phyloP scores from a whole-genome alignment of 2,329 filamentous ascomycete genomes.

The Ophiocordyceps polyrhachis-furcata region DNA sequence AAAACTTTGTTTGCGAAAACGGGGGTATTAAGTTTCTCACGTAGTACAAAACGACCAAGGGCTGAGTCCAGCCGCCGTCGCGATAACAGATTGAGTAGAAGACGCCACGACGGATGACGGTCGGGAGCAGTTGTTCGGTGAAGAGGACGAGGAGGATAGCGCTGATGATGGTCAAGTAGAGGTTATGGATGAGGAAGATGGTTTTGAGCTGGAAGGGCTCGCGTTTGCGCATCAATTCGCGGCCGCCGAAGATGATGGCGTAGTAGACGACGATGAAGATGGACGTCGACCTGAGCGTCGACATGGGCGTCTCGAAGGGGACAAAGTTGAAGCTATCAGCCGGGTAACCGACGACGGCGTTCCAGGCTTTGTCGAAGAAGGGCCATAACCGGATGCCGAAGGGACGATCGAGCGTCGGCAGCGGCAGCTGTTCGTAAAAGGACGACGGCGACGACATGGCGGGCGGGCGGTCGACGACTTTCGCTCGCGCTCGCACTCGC shows the following conservation, averaged over 20 bases:
- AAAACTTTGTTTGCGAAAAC: not conserved
- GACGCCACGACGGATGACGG: slow-evolving; percentile 58
- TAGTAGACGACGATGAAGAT: slow-evolving; percentile 81
- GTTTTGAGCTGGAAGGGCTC: slow-evolving; percentile 72
- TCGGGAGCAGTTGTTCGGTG: slow-evolving; percentile 78
- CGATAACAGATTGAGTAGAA: slow-evolving; percentile 74
- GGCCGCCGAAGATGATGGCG: slow-evolving; percentile 76
- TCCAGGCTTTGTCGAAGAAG: slow-evolving; percentile 77
- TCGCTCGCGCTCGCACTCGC: too few species aligned
- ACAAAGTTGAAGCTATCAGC: slow-evolving; percentile 74
- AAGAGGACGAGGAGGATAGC: slow-evolving; percentile 66
- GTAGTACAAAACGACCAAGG: slow-evolving; percentile 88
- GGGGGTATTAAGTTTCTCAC: slow-evolving; percentile 26
- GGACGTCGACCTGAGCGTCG: slow-evolving; percentile 66
- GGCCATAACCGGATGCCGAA: slow-evolving; percentile 90
- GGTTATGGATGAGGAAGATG: slow-evolving; percentile 92
- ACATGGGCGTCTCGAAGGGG: slow-evolving; percentile 69
- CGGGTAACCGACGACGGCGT: slow-evolving; percentile 58
- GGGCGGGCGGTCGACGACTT: slow-evolving; percentile 3
- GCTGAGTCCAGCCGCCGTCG: slow-evolving; percentile 82
- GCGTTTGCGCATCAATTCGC: slow-evolving; percentile 79
- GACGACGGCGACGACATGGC: slow-evolving; percentile 20
- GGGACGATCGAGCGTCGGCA: slow-evolving; percentile 74
- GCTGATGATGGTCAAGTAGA: slow-evolving; percentile 78
- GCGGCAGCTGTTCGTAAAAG: slow-evolving; percentile 38